Evolutionary conservation across 1,284 basidiomycete species (phyloP).

Genomic region (Somion occarium): DNA sequence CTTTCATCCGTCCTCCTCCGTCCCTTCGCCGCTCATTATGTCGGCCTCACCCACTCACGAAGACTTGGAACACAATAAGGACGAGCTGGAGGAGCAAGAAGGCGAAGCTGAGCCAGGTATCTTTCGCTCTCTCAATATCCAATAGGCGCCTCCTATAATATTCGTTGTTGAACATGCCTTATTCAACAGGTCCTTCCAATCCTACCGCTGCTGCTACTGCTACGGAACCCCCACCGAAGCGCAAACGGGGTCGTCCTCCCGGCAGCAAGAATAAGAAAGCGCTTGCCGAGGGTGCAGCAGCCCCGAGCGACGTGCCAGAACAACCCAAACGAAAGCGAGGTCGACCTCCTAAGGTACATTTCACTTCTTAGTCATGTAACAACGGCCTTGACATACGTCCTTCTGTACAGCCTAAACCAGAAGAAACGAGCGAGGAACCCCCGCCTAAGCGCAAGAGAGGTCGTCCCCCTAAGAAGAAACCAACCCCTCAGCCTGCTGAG

Average conservation of each 20-base stretch:
- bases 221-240: slow-evolving; percentile 40
- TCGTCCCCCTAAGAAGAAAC: slow-evolving; percentile 68
- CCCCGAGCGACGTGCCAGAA: slow-evolving; percentile 22
- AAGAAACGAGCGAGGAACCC: slow-evolving; percentile 43
- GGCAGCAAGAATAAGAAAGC: slow-evolving; percentile 79
- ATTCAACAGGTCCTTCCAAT: slow-evolving; percentile 14
- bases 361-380: background rate
- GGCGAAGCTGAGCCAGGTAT: slow-evolving; percentile 34
- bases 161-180: slow-evolving; percentile 17
- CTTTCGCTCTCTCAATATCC: background rate
- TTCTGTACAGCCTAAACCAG: slow-evolving; percentile 15
- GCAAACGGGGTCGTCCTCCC: slow-evolving; percentile 73
- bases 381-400: slow-evolving; percentile 13
- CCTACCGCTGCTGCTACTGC: slow-evolving; percentile 13
- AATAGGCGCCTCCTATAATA: slow-evolving; percentile 23
- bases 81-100: slow-evolving; percentile 39
- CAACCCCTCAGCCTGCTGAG: slow-evolving; percentile 28
- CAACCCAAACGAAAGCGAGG: slow-evolving; percentile 59
- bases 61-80: slow-evolving; percentile 32
- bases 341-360: slow-evolving; percentile 66
- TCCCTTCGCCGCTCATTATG: slow-evolving; percentile 36
- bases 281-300: slow-evolving; percentile 30
- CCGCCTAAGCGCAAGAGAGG: slow-evolving; percentile 63
- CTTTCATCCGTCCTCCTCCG: slow-evolving; percentile 22
- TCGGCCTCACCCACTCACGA: slow-evolving; percentile 39